Base-by-base conservation (phyloP, 106 monocot species). In the Triglochin maritima region DNA sequence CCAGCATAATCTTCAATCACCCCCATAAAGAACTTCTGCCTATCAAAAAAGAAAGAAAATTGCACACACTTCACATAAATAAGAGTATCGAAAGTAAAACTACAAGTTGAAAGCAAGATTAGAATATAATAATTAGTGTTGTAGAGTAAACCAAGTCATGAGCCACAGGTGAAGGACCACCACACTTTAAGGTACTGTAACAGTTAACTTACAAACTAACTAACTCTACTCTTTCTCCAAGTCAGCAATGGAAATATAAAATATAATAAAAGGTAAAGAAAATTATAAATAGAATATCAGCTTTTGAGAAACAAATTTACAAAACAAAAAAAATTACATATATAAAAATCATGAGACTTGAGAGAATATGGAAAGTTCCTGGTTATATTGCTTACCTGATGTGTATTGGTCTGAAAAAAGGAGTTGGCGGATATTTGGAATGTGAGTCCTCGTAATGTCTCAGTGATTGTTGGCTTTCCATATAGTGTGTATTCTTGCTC, bases 371-470 rank as follows among this genome's bases (percentile, higher is more conserved):
- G 29, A 29, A 29, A 29, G 29, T 29, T 29, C 49, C 4, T 48
- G 42, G 63, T 59, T 1, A n/a, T 15, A 13, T 50, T 56, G 2
- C 66, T 55, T 5, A 87, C 95, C 85, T 96, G 96, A 75, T 88
- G 74, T 56, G 91, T 67, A 65, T 96, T 96, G 17, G 96, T 96
- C 62, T 96, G 96, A 77, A 96, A 96, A 74, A 96, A 96, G 72
- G 96, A 96, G 62, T 96, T 96, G 41, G 96, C 86, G 51, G 96
- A 96, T 68, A 96, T 86, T 50, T 88, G 88, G 69, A 96, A 96
- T 13, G 80, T 80, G 62, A 96, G 85, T 65, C 88, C 96, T 84
- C 91, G 83, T 67, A 96, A 71, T 15, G 67, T 77, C 68, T 96
- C 95, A 50, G 81, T 91, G 49, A 96, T 96, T 55, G 76, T 86